Percentiles rank a stretch among this genome's conserved stretches.
These are phyloP conservation scores for Taiozyma sp. DNA, from an alignment of 1,139 yeast genomes.

Conservation along the genomic window DNA sequence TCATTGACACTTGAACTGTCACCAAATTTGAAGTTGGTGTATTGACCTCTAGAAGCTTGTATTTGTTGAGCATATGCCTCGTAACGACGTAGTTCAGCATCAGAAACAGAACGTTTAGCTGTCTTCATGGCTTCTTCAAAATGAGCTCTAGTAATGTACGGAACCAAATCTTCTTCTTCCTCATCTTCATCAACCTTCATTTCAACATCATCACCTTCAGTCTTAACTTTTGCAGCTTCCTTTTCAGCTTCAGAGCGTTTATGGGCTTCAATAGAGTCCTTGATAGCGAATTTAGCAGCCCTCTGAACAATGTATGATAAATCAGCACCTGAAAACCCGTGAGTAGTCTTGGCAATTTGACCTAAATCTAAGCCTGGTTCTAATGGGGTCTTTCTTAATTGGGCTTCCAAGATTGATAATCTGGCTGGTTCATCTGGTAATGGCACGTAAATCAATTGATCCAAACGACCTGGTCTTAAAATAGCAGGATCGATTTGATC, in stretches of 20 bases:
- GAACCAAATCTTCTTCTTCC: conserved; percentile 52
- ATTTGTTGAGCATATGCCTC: conserved; percentile 98
- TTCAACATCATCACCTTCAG: conserved; percentile 57
- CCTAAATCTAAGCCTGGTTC: conserved; percentile 91
- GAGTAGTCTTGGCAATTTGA: conserved; percentile 88
- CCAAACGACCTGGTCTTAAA: conserved; percentile 98
- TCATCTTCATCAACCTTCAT: conserved; percentile 57
- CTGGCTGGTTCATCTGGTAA: conserved; percentile 95
- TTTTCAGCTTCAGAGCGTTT: conserved; percentile 50
- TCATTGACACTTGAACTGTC: conserved; percentile 40
- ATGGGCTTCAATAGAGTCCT: conserved; percentile 92
- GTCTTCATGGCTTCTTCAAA: conserved; percentile 99
- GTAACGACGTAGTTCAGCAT: conserved; percentile 96
- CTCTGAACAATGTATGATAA: conserved; percentile 96
- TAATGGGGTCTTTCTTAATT: conserved; percentile 96
- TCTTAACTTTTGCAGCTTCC: conserved; percentile 39
- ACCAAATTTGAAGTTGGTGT: conserved; percentile 68
- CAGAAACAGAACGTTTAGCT: conserved; percentile 95
- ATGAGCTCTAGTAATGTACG: conserved; percentile 87
- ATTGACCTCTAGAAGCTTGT: conserved; percentile 93
- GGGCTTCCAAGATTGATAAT: conserved; percentile 89
- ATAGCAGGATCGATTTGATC: conserved; percentile 99
- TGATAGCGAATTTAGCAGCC: conserved; percentile 97
- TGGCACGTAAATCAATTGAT: conserved; percentile 97
- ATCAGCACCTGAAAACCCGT: conserved; percentile 99